A percentile compares a stretch with the other conserved stretches of the same genome.
Conservation (phyloP, 2,329 filamentous ascomycete genomes). For the Colletotrichum sansevieriae region DNA sequence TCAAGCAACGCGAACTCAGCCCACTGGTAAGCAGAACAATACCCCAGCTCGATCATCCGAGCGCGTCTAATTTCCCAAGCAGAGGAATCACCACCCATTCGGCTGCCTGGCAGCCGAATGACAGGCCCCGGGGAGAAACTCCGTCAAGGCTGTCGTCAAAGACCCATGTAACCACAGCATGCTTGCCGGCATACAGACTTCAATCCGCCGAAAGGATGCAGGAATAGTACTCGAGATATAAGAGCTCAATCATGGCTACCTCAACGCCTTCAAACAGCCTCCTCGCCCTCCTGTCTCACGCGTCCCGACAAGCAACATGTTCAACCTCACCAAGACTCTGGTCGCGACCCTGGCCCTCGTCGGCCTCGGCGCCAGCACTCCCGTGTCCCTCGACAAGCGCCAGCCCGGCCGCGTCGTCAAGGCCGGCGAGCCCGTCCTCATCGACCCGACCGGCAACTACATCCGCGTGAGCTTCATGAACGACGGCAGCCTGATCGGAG, state of each 20-base stretch:
- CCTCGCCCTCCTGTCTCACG: neutral
- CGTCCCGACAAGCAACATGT: neutral
- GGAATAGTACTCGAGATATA: neutral
- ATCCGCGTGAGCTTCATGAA: slow-evolving; percentile 47
- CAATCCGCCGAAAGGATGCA: neutral
- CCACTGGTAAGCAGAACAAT: neutral
- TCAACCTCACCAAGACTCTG: slow-evolving; percentile 17
- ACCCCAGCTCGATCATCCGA: neutral
- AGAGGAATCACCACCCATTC: neutral
- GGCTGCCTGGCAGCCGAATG: slow-evolving; percentile 1
- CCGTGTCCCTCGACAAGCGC: slow-evolving; percentile 23
- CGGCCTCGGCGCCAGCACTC: slow-evolving; percentile 23
- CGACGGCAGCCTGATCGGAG: slow-evolving; percentile 47
- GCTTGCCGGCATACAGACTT: neutral
- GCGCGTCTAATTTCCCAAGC: neutral
- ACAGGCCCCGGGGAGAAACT: neutral
- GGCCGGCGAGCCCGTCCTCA: slow-evolving; percentile 44
- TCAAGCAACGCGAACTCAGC: neutral
- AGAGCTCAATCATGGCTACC: neutral
- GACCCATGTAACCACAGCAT: neutral
- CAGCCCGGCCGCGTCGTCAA: slow-evolving; percentile 22
- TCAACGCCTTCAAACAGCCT: neutral
- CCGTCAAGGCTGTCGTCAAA: neutral
- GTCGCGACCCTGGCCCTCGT: slow-evolving; percentile 14
- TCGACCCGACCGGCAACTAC: slow-evolving; percentile 48